Conservation (phyloP, 306 rosid genomes). For the Trifolium fragiferum region DNA sequence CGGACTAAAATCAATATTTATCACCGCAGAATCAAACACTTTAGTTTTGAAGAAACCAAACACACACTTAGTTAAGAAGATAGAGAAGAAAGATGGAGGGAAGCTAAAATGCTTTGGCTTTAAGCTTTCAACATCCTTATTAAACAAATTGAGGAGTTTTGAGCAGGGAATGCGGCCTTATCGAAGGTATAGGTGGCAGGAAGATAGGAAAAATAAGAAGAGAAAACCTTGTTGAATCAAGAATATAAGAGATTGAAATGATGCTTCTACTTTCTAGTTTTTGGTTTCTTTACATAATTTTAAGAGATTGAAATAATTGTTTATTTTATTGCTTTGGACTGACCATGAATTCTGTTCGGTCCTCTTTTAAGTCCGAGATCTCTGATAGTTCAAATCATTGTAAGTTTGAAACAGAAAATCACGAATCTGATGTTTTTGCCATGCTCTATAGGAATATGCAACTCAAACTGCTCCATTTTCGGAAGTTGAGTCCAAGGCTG, state of each 20-base stretch:
- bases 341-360: not conserved
- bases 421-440: constrained; percentile 19
- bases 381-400: constrained; percentile 29
- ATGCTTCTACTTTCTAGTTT: not conserved
- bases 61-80: not conserved
- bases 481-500: constrained; percentile 62
- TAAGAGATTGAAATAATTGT: not conserved
- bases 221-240: constrained; percentile 19
- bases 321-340: not conserved
- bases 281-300: not conserved
- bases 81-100: not conserved
- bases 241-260: constrained; percentile 8
- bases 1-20: too few species aligned
- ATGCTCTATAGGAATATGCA: constrained; percentile 58
- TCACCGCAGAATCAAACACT: too few species aligned
- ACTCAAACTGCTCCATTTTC: constrained; percentile 55
- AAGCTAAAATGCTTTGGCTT: not conserved
- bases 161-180: constrained; percentile 5
- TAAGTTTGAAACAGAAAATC: constrained; percentile 22
- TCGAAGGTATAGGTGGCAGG: not conserved
- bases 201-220: not conserved
- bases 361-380: constrained; percentile 8
- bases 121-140: constrained; percentile 1
- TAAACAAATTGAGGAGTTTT: constrained; percentile 19
- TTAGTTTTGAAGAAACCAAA: too few species aligned